These are phyloP conservation scores for Trichosanthes cucumerina DNA, from an alignment of 306 rosid genomes.

Conservation along the genomic window DNA sequence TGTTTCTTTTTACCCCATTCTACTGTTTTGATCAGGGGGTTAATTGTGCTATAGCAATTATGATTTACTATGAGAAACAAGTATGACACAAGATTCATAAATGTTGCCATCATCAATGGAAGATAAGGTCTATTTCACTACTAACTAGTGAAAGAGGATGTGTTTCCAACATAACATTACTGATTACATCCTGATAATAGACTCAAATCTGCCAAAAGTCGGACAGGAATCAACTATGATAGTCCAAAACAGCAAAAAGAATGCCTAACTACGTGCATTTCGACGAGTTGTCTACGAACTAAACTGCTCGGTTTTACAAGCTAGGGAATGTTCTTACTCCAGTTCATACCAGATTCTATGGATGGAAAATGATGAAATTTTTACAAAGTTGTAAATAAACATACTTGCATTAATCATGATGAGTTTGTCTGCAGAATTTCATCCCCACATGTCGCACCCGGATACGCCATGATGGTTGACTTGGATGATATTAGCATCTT, in stretches of 20 bases:
- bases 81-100: background rate
- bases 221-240: background rate
- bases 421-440: background rate
- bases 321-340: background rate
- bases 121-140: background rate
- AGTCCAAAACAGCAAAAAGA: conserved; percentile 13
- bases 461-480: conserved; percentile 46
- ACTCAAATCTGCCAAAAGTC: background rate
- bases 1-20: background rate
- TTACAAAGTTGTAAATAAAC: conserved; percentile 8
- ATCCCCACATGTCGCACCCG: conserved; percentile 57
- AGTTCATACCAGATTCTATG: conserved; percentile 1
- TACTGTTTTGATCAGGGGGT: background rate
- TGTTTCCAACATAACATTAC: background rate
- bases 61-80: background rate
- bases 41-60: background rate
- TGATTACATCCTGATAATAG: background rate
- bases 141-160: background rate
- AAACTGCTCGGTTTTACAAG: background rate
- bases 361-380: background rate
- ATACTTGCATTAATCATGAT: background rate
- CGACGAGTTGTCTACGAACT: background rate
- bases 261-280: conserved; percentile 10
- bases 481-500: conserved; percentile 51
- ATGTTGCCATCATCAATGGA: background rate